These are phyloP conservation scores for Mycosphaerella arachidis DNA, from an alignment of 2,329 filamentous ascomycete species.

Conservation along the genomic window DNA sequence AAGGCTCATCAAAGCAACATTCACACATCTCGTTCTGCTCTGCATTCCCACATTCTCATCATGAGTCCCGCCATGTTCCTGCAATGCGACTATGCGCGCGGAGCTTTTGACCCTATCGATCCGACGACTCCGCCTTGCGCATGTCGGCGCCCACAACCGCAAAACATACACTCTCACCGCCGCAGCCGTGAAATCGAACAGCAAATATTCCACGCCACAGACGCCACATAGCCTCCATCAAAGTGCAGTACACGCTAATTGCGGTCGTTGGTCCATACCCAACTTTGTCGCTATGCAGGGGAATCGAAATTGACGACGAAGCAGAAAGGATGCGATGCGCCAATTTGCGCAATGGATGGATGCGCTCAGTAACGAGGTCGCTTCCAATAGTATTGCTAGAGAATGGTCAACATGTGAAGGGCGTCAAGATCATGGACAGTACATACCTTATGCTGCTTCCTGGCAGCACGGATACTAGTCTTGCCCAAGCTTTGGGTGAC, in stretches of 20 bases:
- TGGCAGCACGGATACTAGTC: conserved; percentile 80
- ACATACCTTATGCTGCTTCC: conserved; percentile 94
- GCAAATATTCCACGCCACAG: background rate
- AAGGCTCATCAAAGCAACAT: background rate
- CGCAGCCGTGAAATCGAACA: conserved; percentile 1
- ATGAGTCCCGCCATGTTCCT: background rate
- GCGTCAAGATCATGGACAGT: background rate
- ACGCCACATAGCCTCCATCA: conserved; percentile 9
- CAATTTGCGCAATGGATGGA: too few species aligned
- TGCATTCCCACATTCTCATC: conserved; percentile 1
- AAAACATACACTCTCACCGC: background rate
- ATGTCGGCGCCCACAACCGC: background rate
- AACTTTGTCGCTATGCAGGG: conserved; percentile 23
- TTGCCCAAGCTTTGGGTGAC: conserved; percentile 84
- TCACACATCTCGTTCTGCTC: background rate
- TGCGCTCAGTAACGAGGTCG: conserved; percentile 45
- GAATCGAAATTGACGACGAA: conserved; percentile 18
- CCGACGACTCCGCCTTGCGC: background rate
- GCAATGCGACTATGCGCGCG: background rate
- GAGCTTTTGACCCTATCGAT: background rate
- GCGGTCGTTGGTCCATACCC: conserved; percentile 14
- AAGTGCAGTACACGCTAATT: conserved; percentile 9
- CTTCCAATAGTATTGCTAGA: conserved; percentile 68
- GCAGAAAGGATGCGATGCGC: conserved; percentile 6
- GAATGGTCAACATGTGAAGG: conserved; percentile 5